Percentiles rank a stretch among this genome's conserved stretches.
These are phyloP conservation scores for Haplosporangium sp. DNA, from an alignment of 371 early-diverging fungal species.

Conservation along the genomic window DNA sequence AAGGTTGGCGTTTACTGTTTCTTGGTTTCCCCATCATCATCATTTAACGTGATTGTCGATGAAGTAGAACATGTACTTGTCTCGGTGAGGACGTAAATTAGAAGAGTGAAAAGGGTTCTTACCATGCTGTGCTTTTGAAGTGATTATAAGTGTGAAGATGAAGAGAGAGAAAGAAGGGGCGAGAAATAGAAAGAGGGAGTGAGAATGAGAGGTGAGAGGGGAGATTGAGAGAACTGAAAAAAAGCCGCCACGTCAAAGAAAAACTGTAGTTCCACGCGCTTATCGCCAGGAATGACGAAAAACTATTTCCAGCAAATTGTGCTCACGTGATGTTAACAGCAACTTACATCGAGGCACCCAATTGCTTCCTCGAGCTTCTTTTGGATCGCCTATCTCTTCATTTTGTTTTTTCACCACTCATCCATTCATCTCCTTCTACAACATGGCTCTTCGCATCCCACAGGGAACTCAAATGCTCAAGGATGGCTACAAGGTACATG, in stretches of 20 bases:
- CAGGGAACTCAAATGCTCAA: constrained; percentile 94
- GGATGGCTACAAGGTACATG: constrained; percentile 93
- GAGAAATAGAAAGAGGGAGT: neutral
- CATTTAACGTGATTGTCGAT: neutral
- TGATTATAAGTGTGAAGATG: neutral
- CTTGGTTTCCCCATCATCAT: neutral
- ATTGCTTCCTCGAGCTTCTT: constrained; percentile 56
- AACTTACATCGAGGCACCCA: constrained; percentile 6
- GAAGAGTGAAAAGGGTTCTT: constrained; percentile 1
- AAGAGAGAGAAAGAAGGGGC: neutral
- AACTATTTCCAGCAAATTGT: neutral
- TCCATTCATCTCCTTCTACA: neutral
- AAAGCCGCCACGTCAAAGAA: constrained; percentile 16
- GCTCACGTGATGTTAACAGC: neutral
- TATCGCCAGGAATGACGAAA: neutral
- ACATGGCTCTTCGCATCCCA: constrained; percentile 95
- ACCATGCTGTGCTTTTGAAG: constrained; percentile 4
- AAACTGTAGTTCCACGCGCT: neutral
- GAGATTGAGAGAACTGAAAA: neutral
- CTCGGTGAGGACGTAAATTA: constrained; percentile 4
- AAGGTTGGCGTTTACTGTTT: too few species aligned
- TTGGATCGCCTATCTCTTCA: constrained; percentile 16
- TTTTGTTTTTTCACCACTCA: constrained; percentile 6
- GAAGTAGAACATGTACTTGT: neutral
- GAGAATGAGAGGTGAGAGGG: neutral